Percentiles rank a stretch among this genome's conserved stretches.
These are phyloP conservation scores for Candolleomyces efflorescens DNA, from an alignment of 768 basidiomycete genomes.

Conservation along the genomic window DNA sequence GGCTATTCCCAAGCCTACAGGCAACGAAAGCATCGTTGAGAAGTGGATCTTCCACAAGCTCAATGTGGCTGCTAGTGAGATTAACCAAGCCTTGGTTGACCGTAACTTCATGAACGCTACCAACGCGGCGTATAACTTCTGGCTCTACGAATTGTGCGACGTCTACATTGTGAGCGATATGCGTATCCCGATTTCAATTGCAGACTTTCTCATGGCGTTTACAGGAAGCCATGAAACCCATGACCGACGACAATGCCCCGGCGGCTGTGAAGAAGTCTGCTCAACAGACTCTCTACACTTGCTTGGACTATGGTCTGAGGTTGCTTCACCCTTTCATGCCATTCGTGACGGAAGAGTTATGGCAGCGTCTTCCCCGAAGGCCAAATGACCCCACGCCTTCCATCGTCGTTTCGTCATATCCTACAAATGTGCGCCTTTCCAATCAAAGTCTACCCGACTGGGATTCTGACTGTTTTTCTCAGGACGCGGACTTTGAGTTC, in stretches of 20 bases:
- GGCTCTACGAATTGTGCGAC: conserved; percentile 99
- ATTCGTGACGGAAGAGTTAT: conserved; percentile 96
- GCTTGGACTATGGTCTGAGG: conserved; percentile 85
- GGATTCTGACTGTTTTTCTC: background rate
- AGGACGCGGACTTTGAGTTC: conserved; percentile 63
- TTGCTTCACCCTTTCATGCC: conserved; percentile 99
- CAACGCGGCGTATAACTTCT: conserved; percentile 82
- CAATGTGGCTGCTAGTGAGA: conserved; percentile 70
- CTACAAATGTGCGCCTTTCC: conserved; percentile 59
- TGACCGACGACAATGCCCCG: conserved; percentile 79
- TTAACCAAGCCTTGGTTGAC: conserved; percentile 69
- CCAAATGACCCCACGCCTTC: conserved; percentile 78
- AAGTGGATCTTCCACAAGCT: conserved; percentile 95
- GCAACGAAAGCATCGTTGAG: conserved; percentile 89
- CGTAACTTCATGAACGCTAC: conserved; percentile 96
- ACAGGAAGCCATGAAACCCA: conserved; percentile 98
- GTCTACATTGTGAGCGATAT: conserved; percentile 81
- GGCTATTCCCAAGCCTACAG: conserved; percentile 71
- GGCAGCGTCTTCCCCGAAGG: conserved; percentile 91
- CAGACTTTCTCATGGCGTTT: background rate
- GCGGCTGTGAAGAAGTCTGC: conserved; percentile 68
- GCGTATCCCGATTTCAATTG: background rate
- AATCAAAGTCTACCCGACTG: background rate
- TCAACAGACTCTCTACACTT: conserved; percentile 94
- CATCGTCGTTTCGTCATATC: conserved; percentile 88